Conservation (phyloP, 768 basidiomycete species). For the Leccinum incarnatum region DNA sequence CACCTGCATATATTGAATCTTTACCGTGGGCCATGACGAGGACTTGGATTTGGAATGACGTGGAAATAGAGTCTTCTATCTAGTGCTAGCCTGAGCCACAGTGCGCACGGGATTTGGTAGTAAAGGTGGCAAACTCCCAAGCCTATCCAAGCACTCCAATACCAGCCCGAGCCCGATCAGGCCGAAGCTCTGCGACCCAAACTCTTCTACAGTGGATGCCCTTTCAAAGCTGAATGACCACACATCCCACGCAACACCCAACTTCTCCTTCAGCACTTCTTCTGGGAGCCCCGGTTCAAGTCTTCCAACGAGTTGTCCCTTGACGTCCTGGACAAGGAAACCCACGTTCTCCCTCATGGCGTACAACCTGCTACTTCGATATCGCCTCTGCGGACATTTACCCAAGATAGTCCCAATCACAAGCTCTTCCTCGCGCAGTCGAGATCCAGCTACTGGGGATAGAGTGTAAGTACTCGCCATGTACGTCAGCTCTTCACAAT, state of each 20-base stretch:
- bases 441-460: constrained; percentile 50
- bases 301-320: constrained; percentile 35
- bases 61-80: neutral
- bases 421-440: constrained; percentile 69
- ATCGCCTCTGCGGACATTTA: constrained; percentile 60
- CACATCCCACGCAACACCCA: constrained; percentile 60
- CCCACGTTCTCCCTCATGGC: constrained; percentile 60
- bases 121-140: constrained; percentile 31
- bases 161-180: constrained; percentile 59
- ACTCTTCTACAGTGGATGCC: constrained; percentile 28
- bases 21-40: constrained; percentile 21
- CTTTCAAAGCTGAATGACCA: constrained; percentile 56
- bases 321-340: constrained; percentile 51
- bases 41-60: neutral
- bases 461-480: constrained; percentile 68
- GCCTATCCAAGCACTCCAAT: constrained; percentile 54
- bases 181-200: constrained; percentile 65
- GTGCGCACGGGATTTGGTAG: constrained; percentile 6
- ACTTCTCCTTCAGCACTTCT: constrained; percentile 34
- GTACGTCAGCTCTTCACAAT: constrained; percentile 65
- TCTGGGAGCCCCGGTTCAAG: constrained; percentile 20
- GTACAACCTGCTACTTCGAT: constrained; percentile 55
- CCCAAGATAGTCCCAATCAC: constrained; percentile 73
- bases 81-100: neutral
- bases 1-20: neutral